These are phyloP conservation scores for Prunus fruticosa DNA, from an alignment of 306 rosid species.

Conservation along the genomic window DNA sequence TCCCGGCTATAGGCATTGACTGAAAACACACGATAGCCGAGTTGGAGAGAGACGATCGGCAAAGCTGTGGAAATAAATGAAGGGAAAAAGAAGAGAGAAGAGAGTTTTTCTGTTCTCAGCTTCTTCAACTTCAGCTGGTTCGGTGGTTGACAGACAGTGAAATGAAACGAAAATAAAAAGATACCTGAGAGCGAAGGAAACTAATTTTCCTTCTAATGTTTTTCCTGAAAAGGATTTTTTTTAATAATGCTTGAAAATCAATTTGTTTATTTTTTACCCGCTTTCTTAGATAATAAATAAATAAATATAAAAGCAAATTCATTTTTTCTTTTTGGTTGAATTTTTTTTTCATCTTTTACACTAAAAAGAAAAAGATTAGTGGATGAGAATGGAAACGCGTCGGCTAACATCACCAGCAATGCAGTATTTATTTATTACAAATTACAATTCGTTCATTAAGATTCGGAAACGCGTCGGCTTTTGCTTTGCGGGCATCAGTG, in stretches of 20 bases:
- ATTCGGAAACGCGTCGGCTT: not conserved
- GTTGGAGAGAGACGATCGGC: no score
- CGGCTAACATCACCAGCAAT: no score
- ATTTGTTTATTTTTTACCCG: no score
- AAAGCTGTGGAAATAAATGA: not conserved
- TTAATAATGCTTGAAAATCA: no score
- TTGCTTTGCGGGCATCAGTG: no score
- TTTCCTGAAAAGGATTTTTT: not conserved
- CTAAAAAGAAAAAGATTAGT: no score
- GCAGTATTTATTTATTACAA: no score
- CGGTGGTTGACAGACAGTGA: not conserved
- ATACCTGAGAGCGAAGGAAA: conserved; percentile 16
- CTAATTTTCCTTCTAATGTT: not conserved
- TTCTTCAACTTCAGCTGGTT: not conserved
- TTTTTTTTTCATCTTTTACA: no score
- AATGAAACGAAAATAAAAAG: not conserved
- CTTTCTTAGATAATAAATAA: no score
- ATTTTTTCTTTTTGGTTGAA: no score
- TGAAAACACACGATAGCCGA: not conserved
- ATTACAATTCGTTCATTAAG: not conserved
- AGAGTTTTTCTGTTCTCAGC: not conserved
- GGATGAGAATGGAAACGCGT: no score
- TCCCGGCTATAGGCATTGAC: conserved; percentile 5
- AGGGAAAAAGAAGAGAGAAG: conserved; percentile 13
- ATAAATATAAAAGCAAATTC: no score